A percentile compares a stretch with the other conserved stretches of the same genome.
Conservation (phyloP, 306 rosid genomes). For the Trifolium subterraneum region DNA sequence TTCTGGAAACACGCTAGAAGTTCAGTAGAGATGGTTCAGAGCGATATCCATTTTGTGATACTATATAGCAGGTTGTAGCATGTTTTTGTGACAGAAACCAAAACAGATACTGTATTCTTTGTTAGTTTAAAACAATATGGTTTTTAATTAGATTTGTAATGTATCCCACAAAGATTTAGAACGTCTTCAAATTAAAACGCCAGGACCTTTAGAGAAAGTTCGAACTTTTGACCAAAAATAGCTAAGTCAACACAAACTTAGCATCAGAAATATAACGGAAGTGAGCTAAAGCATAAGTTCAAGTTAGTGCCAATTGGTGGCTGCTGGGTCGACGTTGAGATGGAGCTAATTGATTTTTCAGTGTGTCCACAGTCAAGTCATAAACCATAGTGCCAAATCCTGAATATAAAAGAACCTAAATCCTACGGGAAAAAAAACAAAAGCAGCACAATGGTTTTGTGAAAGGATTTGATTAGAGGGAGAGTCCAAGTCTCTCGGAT, state of each 20-base stretch:
- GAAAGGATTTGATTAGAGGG: not conserved
- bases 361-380: slow-evolving; percentile 16
- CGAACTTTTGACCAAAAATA: not conserved
- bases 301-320: slow-evolving; percentile 11
- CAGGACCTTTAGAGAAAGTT: not conserved
- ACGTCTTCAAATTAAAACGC: not conserved
- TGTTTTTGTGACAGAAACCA: not conserved
- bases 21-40: slow-evolving; percentile 4
- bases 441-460: not conserved
- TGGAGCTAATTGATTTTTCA: not conserved
- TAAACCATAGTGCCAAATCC: slow-evolving; percentile 15
- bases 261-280: slow-evolving; percentile 4
- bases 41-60: slow-evolving; percentile 16
- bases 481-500: not conserved
- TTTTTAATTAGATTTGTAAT: not conserved
- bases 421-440: not conserved
- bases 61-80: slow-evolving; percentile 11
- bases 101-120: not conserved
- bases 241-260: not conserved
- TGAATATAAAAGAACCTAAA: not conserved
- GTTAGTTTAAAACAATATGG: not conserved
- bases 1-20: slow-evolving; percentile 1
- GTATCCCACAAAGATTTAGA: not conserved
- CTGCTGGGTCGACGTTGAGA: slow-evolving; percentile 4
- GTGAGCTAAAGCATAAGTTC: not conserved